Evolutionary conservation across 1,139 yeast species (phyloP), one percentile per base, ranked within the genome.

Genomic region (Geotrichum histeridarum): DNA sequence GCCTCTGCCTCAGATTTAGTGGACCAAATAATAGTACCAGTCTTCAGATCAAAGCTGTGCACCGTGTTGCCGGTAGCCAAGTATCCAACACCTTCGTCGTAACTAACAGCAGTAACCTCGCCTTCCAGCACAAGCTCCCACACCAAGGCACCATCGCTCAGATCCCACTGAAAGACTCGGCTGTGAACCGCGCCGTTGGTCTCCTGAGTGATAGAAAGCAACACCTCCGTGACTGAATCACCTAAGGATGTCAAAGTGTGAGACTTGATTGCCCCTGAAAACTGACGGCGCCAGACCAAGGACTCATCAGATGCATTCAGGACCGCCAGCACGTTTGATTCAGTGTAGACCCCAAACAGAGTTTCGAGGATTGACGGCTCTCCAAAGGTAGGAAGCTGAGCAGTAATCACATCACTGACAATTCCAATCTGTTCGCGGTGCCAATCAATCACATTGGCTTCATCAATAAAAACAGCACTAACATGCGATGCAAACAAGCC

Each of bases 401-500:
- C 53, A 8, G 60, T 53, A 17, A 52, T 42, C 14, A 53, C 59
- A 9, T 54, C 50, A 12, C 52, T 48, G 8, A 67, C 52, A 12
- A 51, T 18, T 32, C 71, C 71, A 12, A 67, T 47, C 8, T 60
- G 58, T 11, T 54, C 55, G 8, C 53, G 50, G 42, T 62, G 67
- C 71, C 71, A 68, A 52, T 68, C 71, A 8, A 63, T 61, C 11
- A 56, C 60, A 53, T 58, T 66, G 2, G 70, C 71, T 50, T 68
- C 71, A 50, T 68, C 71, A 8, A 59, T 56, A 49, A 55, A 68
- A 32, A 67, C 67, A 4, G 68, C 68, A 37, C 39, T 18, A n/a
- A 42, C 57, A 30, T 48, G 54, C n/a, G 48, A 42, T 8, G 44
- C 37, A n/a, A 38, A 48, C 31, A 48, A 32, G 6, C 38, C 45